Conservation (phyloP, 2,329 filamentous ascomycete genomes). For the Colletotrichum salicis region DNA sequence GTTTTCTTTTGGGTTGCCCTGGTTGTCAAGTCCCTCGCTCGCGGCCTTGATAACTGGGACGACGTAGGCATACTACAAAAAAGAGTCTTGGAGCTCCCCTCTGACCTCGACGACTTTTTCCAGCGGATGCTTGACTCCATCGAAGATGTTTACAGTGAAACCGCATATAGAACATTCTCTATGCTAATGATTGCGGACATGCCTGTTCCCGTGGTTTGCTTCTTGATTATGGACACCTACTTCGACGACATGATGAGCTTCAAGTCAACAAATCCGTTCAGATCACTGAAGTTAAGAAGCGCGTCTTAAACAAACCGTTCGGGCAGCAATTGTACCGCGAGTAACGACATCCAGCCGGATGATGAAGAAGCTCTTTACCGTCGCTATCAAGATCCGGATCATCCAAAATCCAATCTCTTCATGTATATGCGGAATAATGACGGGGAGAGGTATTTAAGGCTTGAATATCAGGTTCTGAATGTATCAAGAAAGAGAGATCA, state of each 20-base stretch:
- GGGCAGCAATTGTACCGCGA: no score
- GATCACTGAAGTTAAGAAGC: no score
- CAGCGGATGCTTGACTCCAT: constrained; percentile 32
- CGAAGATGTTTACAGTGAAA: background rate
- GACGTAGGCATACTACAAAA: constrained; percentile 1
- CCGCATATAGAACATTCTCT: background rate
- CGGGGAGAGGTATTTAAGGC: no score
- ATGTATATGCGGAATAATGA: no score
- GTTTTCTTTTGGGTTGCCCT: constrained; percentile 48
- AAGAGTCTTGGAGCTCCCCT: constrained; percentile 25
- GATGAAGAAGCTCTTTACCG: no score
- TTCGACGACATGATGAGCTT: background rate
- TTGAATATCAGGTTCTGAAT: no score
- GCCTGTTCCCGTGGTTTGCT: background rate
- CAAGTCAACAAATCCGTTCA: background rate
- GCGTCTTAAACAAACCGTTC: rapidly evolving
- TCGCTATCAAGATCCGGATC: no score
- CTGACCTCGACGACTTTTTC: constrained; percentile 35
- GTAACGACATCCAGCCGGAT: no score
- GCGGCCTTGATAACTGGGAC: constrained; percentile 34
- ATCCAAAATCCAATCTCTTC: no score
- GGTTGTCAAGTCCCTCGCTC: constrained; percentile 35
- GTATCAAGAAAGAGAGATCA: background rate
- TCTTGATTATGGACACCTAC: background rate
- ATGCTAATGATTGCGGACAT: constrained; percentile 10